These are phyloP conservation scores for Lichtheimia ramosa DNA, from an alignment of 371 early-diverging fungal species.

Conservation along the genomic window DNA sequence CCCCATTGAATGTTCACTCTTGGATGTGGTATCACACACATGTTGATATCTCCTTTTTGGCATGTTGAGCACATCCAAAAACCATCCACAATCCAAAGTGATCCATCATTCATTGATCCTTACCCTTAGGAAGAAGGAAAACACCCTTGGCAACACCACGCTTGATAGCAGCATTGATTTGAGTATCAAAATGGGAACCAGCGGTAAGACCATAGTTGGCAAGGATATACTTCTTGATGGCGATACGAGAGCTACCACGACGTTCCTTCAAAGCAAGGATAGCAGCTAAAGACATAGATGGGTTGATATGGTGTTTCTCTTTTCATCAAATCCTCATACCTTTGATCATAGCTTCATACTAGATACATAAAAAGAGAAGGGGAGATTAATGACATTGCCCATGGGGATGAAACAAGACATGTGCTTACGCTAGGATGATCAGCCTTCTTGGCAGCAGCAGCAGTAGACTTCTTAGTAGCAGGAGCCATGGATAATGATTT, in stretches of 20 bases:
- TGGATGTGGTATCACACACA: too few species aligned
- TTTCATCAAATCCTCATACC: conserved; percentile 13
- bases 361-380: conserved; percentile 6
- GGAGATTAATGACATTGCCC: not conserved
- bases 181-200: conserved; percentile 57
- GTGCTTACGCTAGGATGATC: conserved; percentile 51
- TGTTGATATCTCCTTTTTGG: not conserved
- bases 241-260: conserved; percentile 76
- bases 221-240: conserved; percentile 83
- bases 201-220: conserved; percentile 67
- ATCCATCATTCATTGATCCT: conserved; percentile 1
- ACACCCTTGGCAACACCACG: conserved; percentile 68
- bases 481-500: conserved; percentile 20
- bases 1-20: too few species aligned
- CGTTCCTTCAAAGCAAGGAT: conserved; percentile 75
- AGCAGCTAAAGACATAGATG: conserved; percentile 37
- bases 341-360: conserved; percentile 55
- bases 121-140: conserved; percentile 75
- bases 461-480: conserved; percentile 21
- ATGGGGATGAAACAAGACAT: not conserved
- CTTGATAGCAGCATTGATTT: conserved; percentile 75
- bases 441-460: conserved; percentile 42
- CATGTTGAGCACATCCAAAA: not conserved
- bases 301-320: too few species aligned
- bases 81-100: too few species aligned